Evolutionary conservation across 495 filamentous ascomycete genomes (phyloP), one percentile per base, ranked within the genome.

Genomic region (Penicillium salamii): DNA sequence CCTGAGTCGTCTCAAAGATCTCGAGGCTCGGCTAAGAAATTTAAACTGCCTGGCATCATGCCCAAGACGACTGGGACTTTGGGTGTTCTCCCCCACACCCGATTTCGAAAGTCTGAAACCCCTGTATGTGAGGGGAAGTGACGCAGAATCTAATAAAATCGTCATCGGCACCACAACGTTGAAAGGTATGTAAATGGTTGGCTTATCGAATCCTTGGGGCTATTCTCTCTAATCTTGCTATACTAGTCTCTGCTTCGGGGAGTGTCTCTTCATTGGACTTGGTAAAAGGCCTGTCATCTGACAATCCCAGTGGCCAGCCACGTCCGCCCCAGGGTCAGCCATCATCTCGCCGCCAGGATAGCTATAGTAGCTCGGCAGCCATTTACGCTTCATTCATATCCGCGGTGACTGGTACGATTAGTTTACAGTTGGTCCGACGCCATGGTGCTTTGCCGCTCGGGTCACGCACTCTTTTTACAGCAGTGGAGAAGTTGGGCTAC

Each of bases 331-430:
- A 64, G 40, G 54, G 47, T 11, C 57, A 66, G 23, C 44, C 52
- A 17, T 49, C 60, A 4, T 39, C 65, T 20, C 55, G 69, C 32
- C 62, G 70, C 5, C 46, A 57, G 35, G 70, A 74, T 36, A 62
- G 62, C 12, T 69, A 68, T 37, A 61, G 57, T 24, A 67, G 59
- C 41, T 71, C 62, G 15, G 66, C 62, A 18, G 67, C 68, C n/a
- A 71, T 76, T 14, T 75, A 76, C 53, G 59, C 70, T 3, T 66
- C 71, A 17, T 72, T 76, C 42, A 64, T 76, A 17, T 74, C 71
- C 7, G 70, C 73, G 2, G 57, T 76, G 15, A 68, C 69, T 14
- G 73, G 68, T 7, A 59, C 68, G 45, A 55, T 76, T 9, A 66
- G 69, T 31, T 55, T 76, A 12, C 70, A 74, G 41, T 49, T 75